Evolutionary conservation across 2,329 filamentous ascomycete species (phyloP), one percentile per base, ranked within the genome.

Genomic region (Coniochaeta ligniaria): DNA sequence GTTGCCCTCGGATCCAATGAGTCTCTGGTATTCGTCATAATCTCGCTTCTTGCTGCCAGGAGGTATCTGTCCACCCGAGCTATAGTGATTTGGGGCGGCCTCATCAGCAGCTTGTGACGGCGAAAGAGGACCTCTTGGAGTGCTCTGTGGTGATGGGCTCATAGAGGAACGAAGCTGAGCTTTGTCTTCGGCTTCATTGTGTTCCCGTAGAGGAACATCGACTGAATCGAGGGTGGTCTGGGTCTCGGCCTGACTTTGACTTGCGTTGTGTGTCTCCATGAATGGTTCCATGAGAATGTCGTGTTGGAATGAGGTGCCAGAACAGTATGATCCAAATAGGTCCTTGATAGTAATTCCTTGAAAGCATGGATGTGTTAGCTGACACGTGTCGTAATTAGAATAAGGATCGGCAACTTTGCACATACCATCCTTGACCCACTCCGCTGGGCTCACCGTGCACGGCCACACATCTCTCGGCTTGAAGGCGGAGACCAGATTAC

Each of bases 381-480:
- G 28, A 9, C 14, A 2, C 17, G 11, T 1, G 22, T 35, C 1
- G 22, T 35, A 24, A 38, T 20, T 63, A 31, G n/a, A n/a, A 59
- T 28, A 26, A 59, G 24, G n/a, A 2, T 16, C 7, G 8, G 6
- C 12, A 26, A 22, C 22, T 47, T 24, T 17, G 24, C 5, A 60
- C 64, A 60, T 72, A 69, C 77, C 78, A 61, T 86, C 77, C 31
- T 76, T 75, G 3, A 75, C 60, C 92, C 92, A 97, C 1, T 75
- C 75, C 0, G 72, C 67, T 17, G 81, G 73, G 62, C 91, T 81
- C 1, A 89, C 84, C 0, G 92, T 96, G 69, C 92, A 96, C 0
- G 93, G 92, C 77, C 89, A 90, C 2, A 97, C 78, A 66, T 97
- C 92, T 54, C 76, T 84, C 0, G 92, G 92, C 31, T 76, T 82